A percentile compares a stretch with the other conserved stretches of the same genome.
Evolutionary conservation across 164 flowering plant species (phyloP).

Genomic region (Magnolia kwangsiensis): DNA sequence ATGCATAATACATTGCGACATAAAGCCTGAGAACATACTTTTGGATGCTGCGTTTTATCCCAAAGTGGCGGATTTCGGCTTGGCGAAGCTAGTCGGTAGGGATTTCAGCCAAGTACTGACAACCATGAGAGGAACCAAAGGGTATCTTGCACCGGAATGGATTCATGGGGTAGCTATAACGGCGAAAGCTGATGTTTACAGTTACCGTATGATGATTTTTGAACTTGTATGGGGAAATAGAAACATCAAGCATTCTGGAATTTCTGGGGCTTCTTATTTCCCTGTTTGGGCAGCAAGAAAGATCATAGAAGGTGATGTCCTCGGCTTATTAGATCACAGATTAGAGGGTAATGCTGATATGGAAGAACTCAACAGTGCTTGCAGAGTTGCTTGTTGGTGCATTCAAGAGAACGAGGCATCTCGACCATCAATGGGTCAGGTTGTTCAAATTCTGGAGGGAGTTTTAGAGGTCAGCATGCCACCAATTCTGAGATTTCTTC

Average conservation of each 20-base stretch:
- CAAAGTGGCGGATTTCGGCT: conserved; percentile 36
- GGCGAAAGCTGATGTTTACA: conserved; percentile 35
- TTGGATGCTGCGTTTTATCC: conserved; percentile 29
- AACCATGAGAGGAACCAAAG: conserved; percentile 37
- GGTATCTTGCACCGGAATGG: conserved; percentile 45
- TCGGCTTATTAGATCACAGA: conserved; percentile 19
- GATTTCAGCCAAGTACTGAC: conserved; percentile 34
- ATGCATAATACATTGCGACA: conserved; percentile 36
- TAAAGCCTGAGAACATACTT: conserved; percentile 37
- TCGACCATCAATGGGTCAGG: conserved; percentile 35
- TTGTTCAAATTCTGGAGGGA: conserved; percentile 37
- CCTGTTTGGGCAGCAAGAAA: conserved; percentile 30
- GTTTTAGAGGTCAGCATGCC: conserved; percentile 25
- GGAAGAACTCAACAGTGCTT: conserved; percentile 25
- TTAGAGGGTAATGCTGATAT: conserved; percentile 25
- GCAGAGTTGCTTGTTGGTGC: conserved; percentile 36
- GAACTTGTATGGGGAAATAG: conserved; percentile 31
- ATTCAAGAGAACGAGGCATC: conserved; percentile 29
- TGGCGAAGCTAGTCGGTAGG: conserved; percentile 32
- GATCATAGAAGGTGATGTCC: conserved; percentile 11
- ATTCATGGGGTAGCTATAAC: conserved; percentile 32
- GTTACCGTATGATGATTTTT: conserved; percentile 35
- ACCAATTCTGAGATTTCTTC: conserved; percentile 28
- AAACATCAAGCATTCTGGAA: conserved; percentile 18
- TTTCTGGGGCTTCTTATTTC: conserved; percentile 14